Base-by-base conservation (phyloP, 2,329 filamentous ascomycete species). In the Diplodia scrobiculata region DNA sequence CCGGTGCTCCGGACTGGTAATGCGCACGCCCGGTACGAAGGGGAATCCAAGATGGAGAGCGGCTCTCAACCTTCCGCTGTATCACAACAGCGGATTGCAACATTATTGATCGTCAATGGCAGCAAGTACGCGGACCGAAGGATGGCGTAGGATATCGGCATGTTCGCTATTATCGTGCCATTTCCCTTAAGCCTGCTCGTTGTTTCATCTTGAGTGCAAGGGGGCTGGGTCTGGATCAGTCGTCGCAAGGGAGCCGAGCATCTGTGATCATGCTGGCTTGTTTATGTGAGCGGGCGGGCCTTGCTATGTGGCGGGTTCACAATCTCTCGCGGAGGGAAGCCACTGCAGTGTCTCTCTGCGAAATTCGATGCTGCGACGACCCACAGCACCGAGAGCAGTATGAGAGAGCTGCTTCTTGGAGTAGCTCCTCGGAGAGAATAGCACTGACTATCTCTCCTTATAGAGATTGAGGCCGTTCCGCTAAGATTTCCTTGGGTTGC, bases 281-380 rank as follows among this genome's bases (percentile, higher is more conserved):
- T 79, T 45, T 77, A 79, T 59, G 69, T 79, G 2, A 76, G 77
- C 17, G 84, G 84, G 2, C 73, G 81, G 1, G 55, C 82, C 17
- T 73, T 85, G 0, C 79, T 85, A 38, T 79, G 77, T 21, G 79
- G 78, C 36, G 83, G 83, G 0, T 82, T 84, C 66, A 78, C 80
- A 0, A 71, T 83, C n/a, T 67, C 67, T 84, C 1, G 73, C 5
- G 9, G 32, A 7, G 32, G 32, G 32, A 34, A 34, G 32, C 6
- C 32, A 34, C 32, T 36, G 29, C 29, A 9, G 3, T 32, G 25
- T 25, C 25, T 25, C 21, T 32, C 7, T 32, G 29, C 29, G 29
- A 7, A 9, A 32, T 32, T 6, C 5, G 29, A 9, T 32, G 29
- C 29, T 32, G 7, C 29, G 29, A 32, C 7, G 29, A 9, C 29